These are phyloP conservation scores for Cladosporium sp. DNA, from an alignment of 2,329 filamentous ascomycete species.

Conservation along the genomic window DNA sequence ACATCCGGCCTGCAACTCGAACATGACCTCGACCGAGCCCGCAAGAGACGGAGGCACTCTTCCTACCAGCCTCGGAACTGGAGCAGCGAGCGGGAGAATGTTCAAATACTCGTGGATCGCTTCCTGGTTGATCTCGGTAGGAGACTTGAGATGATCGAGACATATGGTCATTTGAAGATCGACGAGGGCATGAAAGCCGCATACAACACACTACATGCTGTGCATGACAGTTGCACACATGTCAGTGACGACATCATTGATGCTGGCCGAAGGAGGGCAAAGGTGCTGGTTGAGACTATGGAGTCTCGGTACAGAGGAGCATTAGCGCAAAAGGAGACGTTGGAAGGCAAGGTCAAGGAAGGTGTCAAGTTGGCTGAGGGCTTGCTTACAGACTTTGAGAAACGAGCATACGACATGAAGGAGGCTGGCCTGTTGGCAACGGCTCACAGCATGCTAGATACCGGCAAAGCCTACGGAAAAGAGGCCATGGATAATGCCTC, in stretches of 20 bases:
- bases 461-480: constrained; percentile 72
- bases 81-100: constrained; percentile 44
- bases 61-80: constrained; percentile 44
- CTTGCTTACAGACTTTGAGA: constrained; percentile 82
- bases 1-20: constrained; percentile 32
- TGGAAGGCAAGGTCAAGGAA: constrained; percentile 87
- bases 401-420: constrained; percentile 71
- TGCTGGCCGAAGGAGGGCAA: constrained; percentile 75
- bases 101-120: constrained; percentile 58
- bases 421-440: constrained; percentile 72
- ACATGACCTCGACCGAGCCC: constrained; percentile 32
- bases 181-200: constrained; percentile 81
- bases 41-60: constrained; percentile 43
- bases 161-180: constrained; percentile 76
- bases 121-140: constrained; percentile 84
- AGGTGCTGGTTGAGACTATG: constrained; percentile 87
- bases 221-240: constrained; percentile 81
- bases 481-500: constrained; percentile 77
- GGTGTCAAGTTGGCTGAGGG: constrained; percentile 81
- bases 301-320: constrained; percentile 85
- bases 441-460: constrained; percentile 68
- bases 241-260: constrained; percentile 88
- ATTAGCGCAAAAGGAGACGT: constrained; percentile 74
- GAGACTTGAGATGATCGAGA: constrained; percentile 82
- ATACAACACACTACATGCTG: constrained; percentile 79